Evolutionary conservation across 2,329 filamentous ascomycete species (phyloP), one percentile per base, ranked within the genome.

Genomic region (Botrytis cinerea): DNA sequence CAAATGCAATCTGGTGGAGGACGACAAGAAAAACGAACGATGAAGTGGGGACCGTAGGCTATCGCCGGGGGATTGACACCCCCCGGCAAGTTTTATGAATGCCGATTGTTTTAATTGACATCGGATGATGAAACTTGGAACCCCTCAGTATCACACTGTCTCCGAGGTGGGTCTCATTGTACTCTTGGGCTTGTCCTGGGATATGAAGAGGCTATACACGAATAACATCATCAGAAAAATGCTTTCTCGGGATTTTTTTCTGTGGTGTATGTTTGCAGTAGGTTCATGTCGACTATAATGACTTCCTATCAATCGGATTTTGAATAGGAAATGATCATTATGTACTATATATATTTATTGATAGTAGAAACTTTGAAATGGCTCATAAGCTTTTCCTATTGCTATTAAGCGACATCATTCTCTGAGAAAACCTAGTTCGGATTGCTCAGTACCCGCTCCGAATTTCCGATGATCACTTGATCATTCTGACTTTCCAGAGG

Each of bases 111-210:
- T 68, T 38, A 25, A 20, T 61, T 28, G 25, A 25, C 28, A 64
- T 16, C 51, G 35, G 38, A 28, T 68, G 35, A 68, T 57, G 35
- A 28, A 32, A 32, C 66, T 68, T 68, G 38, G n/a, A 43, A 54
- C 28, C 25, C 3, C 35, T 25, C 35, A 51, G 48, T 38, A 68
- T 57, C 32, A 9, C 48, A 57, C 48, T 68, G 66, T 68, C 66
- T 20, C 66, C n/a, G 38, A 46, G 16, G n/a, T 32, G 66, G 64
- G 18, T 68, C 48, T 43, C 66, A 57, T 68, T 57, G 18, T 68
- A 68, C 28, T 32, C 35, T 38, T 68, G 66, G 66, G 66, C 66
- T 57, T 14, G 66, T 14, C 46, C 66, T 43, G 66, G 48, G 66
- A 38, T 68, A 43, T 54, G n/a, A 68, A 68, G 66, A 57, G 48